These are phyloP conservation scores for Trichoderma parareesei DNA, from an alignment of 495 filamentous ascomycete genomes.

Conservation along the genomic window DNA sequence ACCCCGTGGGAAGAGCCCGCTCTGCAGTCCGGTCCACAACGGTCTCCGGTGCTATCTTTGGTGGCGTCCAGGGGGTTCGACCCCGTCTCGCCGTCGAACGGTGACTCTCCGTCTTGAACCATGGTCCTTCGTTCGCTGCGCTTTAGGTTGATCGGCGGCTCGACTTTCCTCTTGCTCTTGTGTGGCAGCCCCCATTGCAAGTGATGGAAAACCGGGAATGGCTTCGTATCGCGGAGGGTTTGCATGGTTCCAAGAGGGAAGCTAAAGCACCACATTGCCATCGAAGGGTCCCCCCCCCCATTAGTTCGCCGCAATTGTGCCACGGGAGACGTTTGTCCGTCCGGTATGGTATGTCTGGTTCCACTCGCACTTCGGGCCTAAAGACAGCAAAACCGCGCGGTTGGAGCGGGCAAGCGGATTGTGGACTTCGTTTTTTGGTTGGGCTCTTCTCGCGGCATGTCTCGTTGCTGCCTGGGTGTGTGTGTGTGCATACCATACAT, in stretches of 20 bases:
- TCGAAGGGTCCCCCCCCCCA: no score
- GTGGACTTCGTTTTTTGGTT: neutral
- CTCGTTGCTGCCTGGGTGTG: neutral
- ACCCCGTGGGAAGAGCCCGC: neutral
- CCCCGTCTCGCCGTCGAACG: neutral
- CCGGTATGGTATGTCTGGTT: neutral
- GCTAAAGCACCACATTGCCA: no score
- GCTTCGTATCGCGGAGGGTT: neutral
- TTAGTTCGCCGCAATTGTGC: neutral
- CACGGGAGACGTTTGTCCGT: neutral
- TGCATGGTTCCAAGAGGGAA: no score
- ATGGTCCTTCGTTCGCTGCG: neutral
- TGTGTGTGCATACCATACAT: no score
- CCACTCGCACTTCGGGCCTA: conserved; percentile 8
- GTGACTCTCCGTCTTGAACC: neutral
- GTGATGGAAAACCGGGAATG: neutral
- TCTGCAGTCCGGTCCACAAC: neutral
- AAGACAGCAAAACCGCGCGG: neutral
- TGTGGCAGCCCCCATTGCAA: neutral
- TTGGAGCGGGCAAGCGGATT: neutral
- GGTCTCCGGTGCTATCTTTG: neutral
- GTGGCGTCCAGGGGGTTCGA: conserved; percentile 1
- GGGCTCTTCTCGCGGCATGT: neutral
- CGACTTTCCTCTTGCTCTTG: neutral
- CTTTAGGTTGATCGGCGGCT: neutral